Conservation (phyloP, 371 early-diverging fungal species). For the Mortierella sp. region DNA sequence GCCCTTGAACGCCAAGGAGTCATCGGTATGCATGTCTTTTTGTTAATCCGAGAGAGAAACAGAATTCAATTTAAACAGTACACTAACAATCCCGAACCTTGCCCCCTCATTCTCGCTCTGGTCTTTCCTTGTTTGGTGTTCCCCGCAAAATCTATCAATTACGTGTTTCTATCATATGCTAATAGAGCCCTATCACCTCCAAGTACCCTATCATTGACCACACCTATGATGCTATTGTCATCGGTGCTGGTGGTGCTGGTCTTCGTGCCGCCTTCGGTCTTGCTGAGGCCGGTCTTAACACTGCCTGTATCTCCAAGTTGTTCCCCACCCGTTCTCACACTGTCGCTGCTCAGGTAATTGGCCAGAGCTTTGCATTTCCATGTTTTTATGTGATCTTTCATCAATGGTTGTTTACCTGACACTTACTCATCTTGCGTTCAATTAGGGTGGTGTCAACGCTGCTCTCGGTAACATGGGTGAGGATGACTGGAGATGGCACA, state of each 20-base stretch:
- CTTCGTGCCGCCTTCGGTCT: slow-evolving; percentile 98
- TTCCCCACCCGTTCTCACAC: slow-evolving; percentile 99
- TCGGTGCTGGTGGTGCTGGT: slow-evolving; percentile 99
- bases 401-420: background rate
- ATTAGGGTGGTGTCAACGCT: slow-evolving; percentile 97
- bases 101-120: slow-evolving; percentile 3
- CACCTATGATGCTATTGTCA: slow-evolving; percentile 97
- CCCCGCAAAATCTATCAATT: slow-evolving; percentile 49
- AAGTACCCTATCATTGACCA: slow-evolving; percentile 97
- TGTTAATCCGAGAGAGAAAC: background rate
- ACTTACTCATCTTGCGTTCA: background rate
- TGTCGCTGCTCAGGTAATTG: slow-evolving; percentile 92
- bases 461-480: slow-evolving; percentile 99
- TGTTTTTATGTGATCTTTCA: background rate
- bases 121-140: slow-evolving; percentile 48
- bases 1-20: slow-evolving; percentile 79
- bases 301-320: slow-evolving; percentile 98
- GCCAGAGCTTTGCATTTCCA: background rate
- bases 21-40: slow-evolving; percentile 62
- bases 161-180: background rate
- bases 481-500: slow-evolving; percentile 99
- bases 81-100: slow-evolving; percentile 18
- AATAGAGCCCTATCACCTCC: slow-evolving; percentile 70
- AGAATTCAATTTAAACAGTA: background rate
- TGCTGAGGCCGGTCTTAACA: slow-evolving; percentile 97